Evolutionary conservation across 768 basidiomycete genomes (phyloP).

Genomic region (Amanita rimosa): DNA sequence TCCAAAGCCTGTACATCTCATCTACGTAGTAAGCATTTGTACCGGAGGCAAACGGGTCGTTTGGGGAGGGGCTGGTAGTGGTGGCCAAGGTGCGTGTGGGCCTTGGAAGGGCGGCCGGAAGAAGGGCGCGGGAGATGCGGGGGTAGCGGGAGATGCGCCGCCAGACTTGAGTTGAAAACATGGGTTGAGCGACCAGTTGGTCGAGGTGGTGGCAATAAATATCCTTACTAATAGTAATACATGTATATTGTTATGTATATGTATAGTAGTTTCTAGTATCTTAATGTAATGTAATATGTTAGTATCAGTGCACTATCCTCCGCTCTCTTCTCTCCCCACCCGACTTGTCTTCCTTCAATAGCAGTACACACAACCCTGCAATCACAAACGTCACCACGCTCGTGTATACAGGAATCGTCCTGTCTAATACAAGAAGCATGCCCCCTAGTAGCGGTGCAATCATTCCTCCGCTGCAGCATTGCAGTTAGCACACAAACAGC

Average conservation of each 20-base stretch:
- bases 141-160: constrained; percentile 16
- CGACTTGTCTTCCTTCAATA: constrained; percentile 37
- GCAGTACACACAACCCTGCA: constrained; percentile 50
- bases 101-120: constrained; percentile 9
- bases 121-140: constrained; percentile 7
- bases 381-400: constrained; percentile 57
- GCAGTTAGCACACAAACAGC: constrained; percentile 3
- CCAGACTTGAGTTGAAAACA: constrained; percentile 24
- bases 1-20: constrained; percentile 93
- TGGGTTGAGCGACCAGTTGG: constrained; percentile 4
- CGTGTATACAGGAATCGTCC: constrained; percentile 65
- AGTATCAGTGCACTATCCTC: constrained; percentile 16
- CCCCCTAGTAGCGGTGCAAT: constrained; percentile 79
- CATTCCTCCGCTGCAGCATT: constrained; percentile 64
- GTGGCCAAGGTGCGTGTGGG: constrained; percentile 32
- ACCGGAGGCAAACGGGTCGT: constrained; percentile 86
- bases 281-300: no score
- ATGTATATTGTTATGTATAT: no score
- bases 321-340: constrained; percentile 13
- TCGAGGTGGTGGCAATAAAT: no score
- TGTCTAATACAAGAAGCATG: constrained; percentile 50
- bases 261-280: no score
- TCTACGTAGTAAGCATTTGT: constrained; percentile 94
- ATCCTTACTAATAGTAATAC: no score
- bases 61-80: constrained; percentile 50